Base-by-base conservation (phyloP, 495 filamentous ascomycete genomes). In the Talaromyces trachyspermus region DNA sequence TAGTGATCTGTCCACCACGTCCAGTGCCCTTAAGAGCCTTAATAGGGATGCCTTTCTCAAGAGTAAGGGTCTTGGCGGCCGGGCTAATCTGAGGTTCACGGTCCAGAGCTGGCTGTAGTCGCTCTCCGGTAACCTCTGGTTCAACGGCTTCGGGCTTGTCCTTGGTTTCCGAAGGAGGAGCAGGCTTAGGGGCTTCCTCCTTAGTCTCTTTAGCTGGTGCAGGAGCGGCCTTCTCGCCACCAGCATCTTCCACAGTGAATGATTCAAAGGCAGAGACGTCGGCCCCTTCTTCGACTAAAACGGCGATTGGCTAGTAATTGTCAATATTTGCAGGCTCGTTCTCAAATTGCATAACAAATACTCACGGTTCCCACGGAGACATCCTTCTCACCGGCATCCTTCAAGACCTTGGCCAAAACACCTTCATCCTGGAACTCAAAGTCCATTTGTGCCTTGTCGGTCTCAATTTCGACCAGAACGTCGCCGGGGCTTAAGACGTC, bases 371-470 rank as follows among this genome's bases (percentile, higher is more conserved):
- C 92, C 57, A 99, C 91, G 29, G 92, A 65, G 52, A 99, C 77
- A 63, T 97, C 94, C 74, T 97, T 97, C 68, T 86, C 89, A 37
- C 94, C 94, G 25, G 82, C 82, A 2, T 95, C 86, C 72, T 89
- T 95, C 65, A 99, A 68, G 50, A 97, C 79, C 79, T 96, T 97
- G 49, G 94, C 94, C 48, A 99, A 71, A 26, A 95, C 76, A 72
- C 94, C 92, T 62, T 99, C 92, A 54, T 99, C 92, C 68, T 99
- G 94, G 68, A 94, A 99, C 68, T 99, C 94, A 59, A 99, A 99
- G 75, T 99, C 94, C 94, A 99, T 99, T 69, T 99, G 94, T 33
- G 94, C 94, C 77, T 99, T 99, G 69, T 99, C 94, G 60, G 94
- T 99, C 75, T 99, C 94, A 62, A 99, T 97, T 75, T 99, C 94